These are phyloP conservation scores for Suillus alpinus DNA, from an alignment of 768 basidiomycete species.

Conservation along the genomic window DNA sequence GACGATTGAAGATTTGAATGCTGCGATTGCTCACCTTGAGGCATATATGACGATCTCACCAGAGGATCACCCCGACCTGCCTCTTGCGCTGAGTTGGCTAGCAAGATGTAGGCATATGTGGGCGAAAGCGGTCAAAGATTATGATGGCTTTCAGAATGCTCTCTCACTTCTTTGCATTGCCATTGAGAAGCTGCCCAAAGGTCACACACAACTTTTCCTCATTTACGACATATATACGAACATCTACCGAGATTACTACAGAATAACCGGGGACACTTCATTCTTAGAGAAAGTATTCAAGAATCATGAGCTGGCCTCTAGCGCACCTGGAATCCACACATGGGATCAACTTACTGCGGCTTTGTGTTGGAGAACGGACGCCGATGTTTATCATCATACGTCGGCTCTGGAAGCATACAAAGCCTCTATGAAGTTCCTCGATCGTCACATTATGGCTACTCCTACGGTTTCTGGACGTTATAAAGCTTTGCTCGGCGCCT, in stretches of 20 bases:
- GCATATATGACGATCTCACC: conserved; percentile 11
- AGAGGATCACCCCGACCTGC: conserved; percentile 11
- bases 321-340: conserved; percentile 1
- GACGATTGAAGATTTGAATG: neutral
- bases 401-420: conserved; percentile 24
- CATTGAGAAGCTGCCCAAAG: conserved; percentile 9
- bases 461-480: conserved; percentile 19
- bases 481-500: conserved; percentile 5
- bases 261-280: neutral
- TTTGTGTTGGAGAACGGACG: conserved; percentile 15
- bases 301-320: conserved; percentile 14
- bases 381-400: conserved; percentile 10
- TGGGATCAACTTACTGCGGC: conserved; percentile 9
- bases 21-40: conserved; percentile 5
- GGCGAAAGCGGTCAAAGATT: neutral
- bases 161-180: neutral
- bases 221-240: neutral
- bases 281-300: conserved; percentile 14
- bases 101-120: conserved; percentile 6
- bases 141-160: conserved; percentile 1
- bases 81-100: neutral
- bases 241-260: neutral
- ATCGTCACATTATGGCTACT: conserved; percentile 16
- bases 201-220: neutral
- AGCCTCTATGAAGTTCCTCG: conserved; percentile 14